Conservation (phyloP, 257 asterid genomes). For the Rubia yunnanensis region DNA sequence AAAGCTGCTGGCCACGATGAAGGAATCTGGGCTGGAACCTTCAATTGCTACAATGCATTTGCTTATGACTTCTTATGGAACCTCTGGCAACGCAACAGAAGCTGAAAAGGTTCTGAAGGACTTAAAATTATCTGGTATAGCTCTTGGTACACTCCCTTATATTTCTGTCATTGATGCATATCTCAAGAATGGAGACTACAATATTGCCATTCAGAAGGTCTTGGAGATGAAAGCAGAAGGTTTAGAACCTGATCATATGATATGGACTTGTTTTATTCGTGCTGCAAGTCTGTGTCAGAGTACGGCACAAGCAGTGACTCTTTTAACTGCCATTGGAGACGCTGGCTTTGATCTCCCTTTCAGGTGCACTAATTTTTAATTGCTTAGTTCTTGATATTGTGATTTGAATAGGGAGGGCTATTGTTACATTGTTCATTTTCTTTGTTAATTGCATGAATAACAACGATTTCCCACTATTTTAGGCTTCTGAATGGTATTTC, state of each 20-base stretch:
- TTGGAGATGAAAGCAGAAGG: conserved; percentile 65
- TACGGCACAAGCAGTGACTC: conserved; percentile 41
- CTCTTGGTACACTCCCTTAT: conserved; percentile 61
- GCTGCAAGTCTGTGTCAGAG: conserved; percentile 70
- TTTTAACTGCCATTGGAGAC: conserved; percentile 60
- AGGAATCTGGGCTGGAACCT: conserved; percentile 86
- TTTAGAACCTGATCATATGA: conserved; percentile 70
- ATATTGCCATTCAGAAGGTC: conserved; percentile 61
- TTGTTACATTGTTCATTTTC: conserved; percentile 2
- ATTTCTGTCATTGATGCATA: conserved; percentile 85
- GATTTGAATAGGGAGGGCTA: background rate
- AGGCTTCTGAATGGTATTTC: conserved; percentile 78
- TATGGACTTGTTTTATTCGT: conserved; percentile 84
- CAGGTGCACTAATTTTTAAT: conserved; percentile 37
- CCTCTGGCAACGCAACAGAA: conserved; percentile 87
- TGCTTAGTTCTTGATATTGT: conserved; percentile 10
- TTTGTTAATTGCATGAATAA: conserved; percentile 13
- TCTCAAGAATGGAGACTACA: conserved; percentile 71
- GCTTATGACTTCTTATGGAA: conserved; percentile 89
- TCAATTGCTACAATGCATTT: conserved; percentile 84
- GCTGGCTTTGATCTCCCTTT: conserved; percentile 77
- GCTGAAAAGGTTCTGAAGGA: conserved; percentile 81
- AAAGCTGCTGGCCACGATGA: conserved; percentile 57
- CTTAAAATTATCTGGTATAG: conserved; percentile 46
- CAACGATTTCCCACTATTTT: conserved; percentile 15